Base-by-base conservation (phyloP, 1,139 yeast species). In the Candida sanyaensis region DNA sequence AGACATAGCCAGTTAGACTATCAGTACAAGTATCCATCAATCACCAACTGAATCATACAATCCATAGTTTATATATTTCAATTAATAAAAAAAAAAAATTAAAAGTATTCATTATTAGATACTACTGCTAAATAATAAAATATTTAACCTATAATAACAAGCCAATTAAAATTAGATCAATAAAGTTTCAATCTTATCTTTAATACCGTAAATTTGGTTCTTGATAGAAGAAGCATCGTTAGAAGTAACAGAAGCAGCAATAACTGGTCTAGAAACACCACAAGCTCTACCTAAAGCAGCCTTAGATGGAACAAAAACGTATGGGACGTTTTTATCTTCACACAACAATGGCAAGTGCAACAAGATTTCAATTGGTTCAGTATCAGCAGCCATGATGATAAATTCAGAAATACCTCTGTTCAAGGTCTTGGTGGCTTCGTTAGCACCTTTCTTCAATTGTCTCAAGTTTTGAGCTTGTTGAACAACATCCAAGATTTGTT, bases 341-440 rank as follows among this genome's bases (percentile, higher is more conserved):
- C 99, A 93, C 65, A 95, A 81, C 65, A 95, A 84, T 46, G 99
- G 99, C 73, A 95, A 83, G 74, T 95, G 99, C 73, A 95, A 85
- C 70, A 95, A 86, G 73, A 95, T 93, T 80, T 95, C 99, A 68
- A 95, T 92, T 64, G 99, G 99, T 75, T 93, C 97, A 63, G 99
- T 90, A 72, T 95, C 99, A 63, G 99, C 99, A 62, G 99, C 99
- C 97, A 95, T 91, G 78, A 95, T 90, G 75, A 95, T 92, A 83
- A 95, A 93, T 79, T 93, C 99, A 63, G 97, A 88, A 67, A 95
- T 93, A 84, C 99, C 99, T 81, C 99, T 90, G 88, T 95, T 93
- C 77, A 93, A 84, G 64, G 99, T 93, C 83, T 95, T 93, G 79
- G 99, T 95, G 64, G 99, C 96, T 79, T 93, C 99, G 74, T 95